Conservation (phyloP, 163 green algal species). For the Scenedesmus sp. region DNA sequence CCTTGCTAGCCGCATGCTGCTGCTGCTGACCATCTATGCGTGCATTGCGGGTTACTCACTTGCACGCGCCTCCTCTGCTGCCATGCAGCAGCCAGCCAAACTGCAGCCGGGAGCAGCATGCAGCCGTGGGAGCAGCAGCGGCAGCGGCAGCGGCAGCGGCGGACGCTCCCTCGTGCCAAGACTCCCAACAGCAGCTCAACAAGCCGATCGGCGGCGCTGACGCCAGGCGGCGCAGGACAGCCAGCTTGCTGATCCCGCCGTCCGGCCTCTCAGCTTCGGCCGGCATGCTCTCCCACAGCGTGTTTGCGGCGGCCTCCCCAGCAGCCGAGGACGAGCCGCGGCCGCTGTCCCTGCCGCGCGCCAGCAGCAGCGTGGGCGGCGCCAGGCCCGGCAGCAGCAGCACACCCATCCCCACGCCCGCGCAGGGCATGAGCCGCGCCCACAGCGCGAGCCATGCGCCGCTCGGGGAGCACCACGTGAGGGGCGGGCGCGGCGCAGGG, state of each 20-base stretch:
- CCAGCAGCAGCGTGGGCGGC: not conserved
- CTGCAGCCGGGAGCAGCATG: not conserved
- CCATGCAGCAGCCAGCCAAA: not conserved
- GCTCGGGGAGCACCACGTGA: not conserved
- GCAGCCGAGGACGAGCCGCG: not conserved
- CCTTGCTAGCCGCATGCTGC: not conserved
- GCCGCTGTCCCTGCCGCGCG: not conserved
- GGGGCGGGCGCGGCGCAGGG: not conserved
- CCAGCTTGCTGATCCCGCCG: not conserved
- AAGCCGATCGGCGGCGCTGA: not conserved
- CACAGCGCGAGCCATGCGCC: not conserved
- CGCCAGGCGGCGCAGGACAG: not conserved
- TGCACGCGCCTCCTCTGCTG: not conserved
- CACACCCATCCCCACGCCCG: not conserved
- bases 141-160: not conserved
- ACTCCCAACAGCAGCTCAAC: not conserved
- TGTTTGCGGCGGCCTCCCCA: not conserved
- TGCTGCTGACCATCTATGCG: too few relatives aligned
- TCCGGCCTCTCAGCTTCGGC: not conserved
- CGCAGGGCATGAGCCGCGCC: not conserved
- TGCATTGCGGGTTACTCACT: too few relatives aligned
- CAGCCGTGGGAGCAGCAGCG: not conserved
- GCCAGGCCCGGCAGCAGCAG: not conserved
- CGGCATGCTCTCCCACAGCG: not conserved
- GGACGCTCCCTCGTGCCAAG: not conserved